A percentile compares a stretch with the other conserved stretches of the same genome.
Evolutionary conservation across 768 basidiomycete genomes (phyloP).

Genomic region (Coprinopsis sp.): DNA sequence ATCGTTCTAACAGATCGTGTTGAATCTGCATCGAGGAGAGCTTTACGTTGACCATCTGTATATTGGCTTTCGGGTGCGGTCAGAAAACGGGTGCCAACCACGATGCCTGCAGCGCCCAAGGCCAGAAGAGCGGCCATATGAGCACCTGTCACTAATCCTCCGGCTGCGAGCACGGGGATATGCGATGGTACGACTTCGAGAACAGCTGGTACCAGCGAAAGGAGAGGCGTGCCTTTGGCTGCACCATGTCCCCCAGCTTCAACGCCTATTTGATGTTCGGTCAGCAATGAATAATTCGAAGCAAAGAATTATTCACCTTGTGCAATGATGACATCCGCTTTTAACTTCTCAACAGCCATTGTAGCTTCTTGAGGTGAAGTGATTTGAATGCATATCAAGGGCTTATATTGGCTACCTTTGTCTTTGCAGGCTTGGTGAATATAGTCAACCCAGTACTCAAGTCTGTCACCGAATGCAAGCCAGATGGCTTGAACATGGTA

Average conservation of each 20-base stretch:
- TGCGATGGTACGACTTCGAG: conserved; percentile 36
- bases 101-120: conserved; percentile 64
- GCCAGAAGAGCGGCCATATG: conserved; percentile 63
- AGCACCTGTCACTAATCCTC: conserved; percentile 61
- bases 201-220: conserved; percentile 55
- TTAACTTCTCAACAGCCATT: conserved; percentile 59
- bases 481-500: conserved; percentile 61
- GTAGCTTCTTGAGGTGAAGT: conserved; percentile 55
- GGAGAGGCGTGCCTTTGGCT: conserved; percentile 49
- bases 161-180: conserved; percentile 64
- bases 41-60: conserved; percentile 46
- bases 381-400: conserved; percentile 63
- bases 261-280: conserved; percentile 41
- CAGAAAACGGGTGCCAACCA: conserved; percentile 73
- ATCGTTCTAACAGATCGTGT: conserved; percentile 49
- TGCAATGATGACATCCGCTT: conserved; percentile 68
- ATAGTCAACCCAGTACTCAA: conserved; percentile 55
- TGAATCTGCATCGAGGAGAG: conserved; percentile 44
- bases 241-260: conserved; percentile 81
- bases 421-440: conserved; percentile 50
- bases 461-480: conserved; percentile 64
- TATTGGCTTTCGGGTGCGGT: conserved; percentile 63
- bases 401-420: conserved; percentile 30
- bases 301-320: conserved; percentile 61
- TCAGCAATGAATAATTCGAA: not conserved